Percentiles rank a stretch among this genome's conserved stretches.
phyloP scores from a whole-genome alignment of 352 stramenopile species.

The Blastocystis sp. region DNA sequence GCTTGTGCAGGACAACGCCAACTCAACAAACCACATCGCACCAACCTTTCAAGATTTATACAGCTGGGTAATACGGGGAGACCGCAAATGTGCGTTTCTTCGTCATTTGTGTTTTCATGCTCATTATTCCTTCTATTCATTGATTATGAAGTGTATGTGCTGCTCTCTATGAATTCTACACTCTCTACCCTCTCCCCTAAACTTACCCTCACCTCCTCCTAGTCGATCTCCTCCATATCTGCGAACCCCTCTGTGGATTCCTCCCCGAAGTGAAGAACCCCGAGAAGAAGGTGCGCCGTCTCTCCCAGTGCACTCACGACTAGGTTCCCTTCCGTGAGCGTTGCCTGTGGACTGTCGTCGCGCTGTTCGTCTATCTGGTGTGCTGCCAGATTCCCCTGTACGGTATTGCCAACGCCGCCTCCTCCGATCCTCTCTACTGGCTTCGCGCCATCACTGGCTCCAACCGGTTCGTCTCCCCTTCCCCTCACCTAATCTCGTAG shows the following conservation, averaged over 20 bases:
- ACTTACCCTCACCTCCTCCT: neutral
- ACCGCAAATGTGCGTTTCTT: neutral
- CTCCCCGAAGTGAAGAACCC: neutral
- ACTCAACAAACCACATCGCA: neutral
- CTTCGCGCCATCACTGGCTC: slow-evolving; percentile 98
- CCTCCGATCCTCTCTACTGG: slow-evolving; percentile 98
- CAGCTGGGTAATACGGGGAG: neutral
- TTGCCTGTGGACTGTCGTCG: slow-evolving; percentile 97
- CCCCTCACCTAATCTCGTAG: slow-evolving; percentile 65
- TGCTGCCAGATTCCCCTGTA: slow-evolving; percentile 99
- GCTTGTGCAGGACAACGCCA: too few species aligned
- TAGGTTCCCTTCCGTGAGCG: slow-evolving; percentile 97
- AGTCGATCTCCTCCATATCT: slow-evolving; percentile 52
- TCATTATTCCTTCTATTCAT: neutral
- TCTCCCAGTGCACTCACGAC: neutral
- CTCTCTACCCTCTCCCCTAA: neutral
- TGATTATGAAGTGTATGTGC: slow-evolving; percentile 6
- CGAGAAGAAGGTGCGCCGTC: neutral
- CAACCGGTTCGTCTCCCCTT: slow-evolving; percentile 77
- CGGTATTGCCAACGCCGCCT: slow-evolving; percentile 94
- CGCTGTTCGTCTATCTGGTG: slow-evolving; percentile 99
- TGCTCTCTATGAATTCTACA: neutral
- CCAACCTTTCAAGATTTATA: neutral
- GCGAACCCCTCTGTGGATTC: slow-evolving; percentile 27
- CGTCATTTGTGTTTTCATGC: neutral